Evolutionary conservation across 176 grass and related monocot genomes (phyloP), one percentile per base, ranked within the genome.

Genomic region (Bolboschoenus planiculmis): DNA sequence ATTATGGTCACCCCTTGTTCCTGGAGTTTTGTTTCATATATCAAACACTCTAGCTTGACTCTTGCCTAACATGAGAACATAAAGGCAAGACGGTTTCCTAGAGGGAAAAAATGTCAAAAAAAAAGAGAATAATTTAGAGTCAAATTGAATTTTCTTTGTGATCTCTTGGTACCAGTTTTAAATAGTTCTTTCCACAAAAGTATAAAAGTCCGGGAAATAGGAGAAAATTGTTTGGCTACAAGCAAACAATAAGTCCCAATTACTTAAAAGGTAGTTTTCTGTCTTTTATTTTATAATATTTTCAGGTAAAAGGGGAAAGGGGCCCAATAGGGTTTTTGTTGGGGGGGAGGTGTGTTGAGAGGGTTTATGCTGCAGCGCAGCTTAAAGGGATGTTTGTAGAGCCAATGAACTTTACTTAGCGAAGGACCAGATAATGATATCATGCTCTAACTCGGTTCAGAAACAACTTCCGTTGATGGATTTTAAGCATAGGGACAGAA

Each of bases 391-490:
- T 24, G 4, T 33, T 18, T 42, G 6, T 47, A 58, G 15, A 20
- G 14, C 13, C 33, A 86, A 29, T 58, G 34, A 20, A 55, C 8
- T 42, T 61, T 30, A 20, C n/a, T 78, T 44, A 78, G 13, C 76
- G 26, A 65, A 56, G 27, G 26, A 68, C 1, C 31, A 27, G 14
- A 16, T 86, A 16, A 58, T 8, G 50, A 15, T 16, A 27, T 6
- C 18, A 58, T 33, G 18, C 56, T 70, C 57, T 47, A 81, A 50
- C 77, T 82, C 63, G 35, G 66, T 79, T 24, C 58, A 90, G 89
- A 57, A 84, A 9, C 47, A 78, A 56, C 89, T 90, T 83, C 89
- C 89, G 2, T 90, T 90, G 36, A 90, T 88, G 89, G 68, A 79
- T 57, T 43, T 72, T 9, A 90, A 78, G 78, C 47, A 76, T 27